Base-by-base conservation (phyloP, 495 filamentous ascomycete species). In the Penicillium turbatum region DNA sequence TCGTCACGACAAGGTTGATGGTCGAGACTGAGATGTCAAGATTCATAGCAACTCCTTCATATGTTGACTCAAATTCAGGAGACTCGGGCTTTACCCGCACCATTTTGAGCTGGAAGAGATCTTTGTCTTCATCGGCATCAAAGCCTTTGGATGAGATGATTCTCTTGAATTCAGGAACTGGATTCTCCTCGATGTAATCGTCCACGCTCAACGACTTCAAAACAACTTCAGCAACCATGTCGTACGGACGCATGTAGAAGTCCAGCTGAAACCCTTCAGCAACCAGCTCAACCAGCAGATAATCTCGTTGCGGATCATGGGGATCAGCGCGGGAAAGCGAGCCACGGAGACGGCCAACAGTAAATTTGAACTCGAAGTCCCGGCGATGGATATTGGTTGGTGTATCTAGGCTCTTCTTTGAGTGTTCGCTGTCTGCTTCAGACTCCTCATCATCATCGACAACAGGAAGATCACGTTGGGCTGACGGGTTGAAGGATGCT, bases 301-400 rank as follows among this genome's bases (percentile, higher is more conserved):
- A 81, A 64, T 98, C 93, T 9, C 82, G 81, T 44, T 82, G 81
- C 49, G 79, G 81, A 16, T 86, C 85, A 50, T 93, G 86, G 2
- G 90, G 82, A 64, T 97, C 90, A 48, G 91, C 86, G 19, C 85
- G 83, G 67, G 87, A 97, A 2, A 98, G 76, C 0, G 93, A 96
- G 26, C 95, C 93, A 71, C 92, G 89, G 15, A 98, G 79, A 54
- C 85, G 86, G 54, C 95, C 93, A 45, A 97, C 95, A 2, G 87
- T 88, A 61, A 98, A 98, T 57, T 91, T 93, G 74, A 98, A 88
- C 63, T 97, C 90, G 62, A 98, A 97, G 53, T 84, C 91, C 17
- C 87, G 82, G 59, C 95, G 92, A 58, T 89, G 87, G 21, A 90
- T 76, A 64, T 86, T 87, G 35, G 89, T 75, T 1, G 75, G 53